Percentiles rank a stretch among this genome's conserved stretches.
These are phyloP conservation scores for Candida ovalis DNA, from an alignment of 805 yeast genomes.

Conservation along the genomic window DNA sequence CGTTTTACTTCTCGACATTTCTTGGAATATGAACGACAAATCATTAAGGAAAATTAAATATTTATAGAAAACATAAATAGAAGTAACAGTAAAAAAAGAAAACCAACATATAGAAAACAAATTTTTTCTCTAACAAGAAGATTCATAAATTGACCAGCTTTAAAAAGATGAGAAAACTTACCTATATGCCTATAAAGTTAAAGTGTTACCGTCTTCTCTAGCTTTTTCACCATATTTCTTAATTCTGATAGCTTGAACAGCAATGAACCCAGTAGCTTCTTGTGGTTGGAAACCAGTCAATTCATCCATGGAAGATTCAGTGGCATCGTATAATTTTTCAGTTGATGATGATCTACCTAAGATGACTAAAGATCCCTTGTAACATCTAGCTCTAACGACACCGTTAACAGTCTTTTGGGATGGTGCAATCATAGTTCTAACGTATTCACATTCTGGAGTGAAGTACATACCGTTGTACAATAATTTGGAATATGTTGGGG, in stretches of 20 bases:
- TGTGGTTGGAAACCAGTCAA: conserved; percentile 96
- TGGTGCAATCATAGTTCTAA: conserved; percentile 89
- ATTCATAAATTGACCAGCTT: not conserved
- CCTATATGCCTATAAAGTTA: conserved; percentile 41
- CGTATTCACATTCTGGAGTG: conserved; percentile 97
- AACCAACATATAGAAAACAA: not conserved
- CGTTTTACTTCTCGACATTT: too few relatives aligned
- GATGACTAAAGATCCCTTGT: conserved; percentile 82
- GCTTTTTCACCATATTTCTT: conserved; percentile 97
- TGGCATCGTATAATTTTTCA: conserved; percentile 95
- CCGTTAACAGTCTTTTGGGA: conserved; percentile 96
- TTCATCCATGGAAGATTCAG: conserved; percentile 99
- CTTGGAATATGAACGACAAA: not conserved
- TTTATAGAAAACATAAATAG: not conserved
- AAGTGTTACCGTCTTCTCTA: conserved; percentile 65
- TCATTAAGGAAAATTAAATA: not conserved
- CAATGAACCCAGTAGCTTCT: conserved; percentile 95
- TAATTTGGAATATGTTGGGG: conserved; percentile 84
- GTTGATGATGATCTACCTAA: conserved; percentile 95
- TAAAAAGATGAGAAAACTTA: not conserved
- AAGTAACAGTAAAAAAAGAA: not conserved
- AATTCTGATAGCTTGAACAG: conserved; percentile 96
- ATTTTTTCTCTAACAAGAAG: not conserved
- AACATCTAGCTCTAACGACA: conserved; percentile 86
- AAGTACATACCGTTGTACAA: conserved; percentile 97